Percentiles rank a stretch among this genome's conserved stretches.
Evolutionary conservation across 1,139 yeast species (phyloP).

Genomic region (Pneumocystis oryctolagi): DNA sequence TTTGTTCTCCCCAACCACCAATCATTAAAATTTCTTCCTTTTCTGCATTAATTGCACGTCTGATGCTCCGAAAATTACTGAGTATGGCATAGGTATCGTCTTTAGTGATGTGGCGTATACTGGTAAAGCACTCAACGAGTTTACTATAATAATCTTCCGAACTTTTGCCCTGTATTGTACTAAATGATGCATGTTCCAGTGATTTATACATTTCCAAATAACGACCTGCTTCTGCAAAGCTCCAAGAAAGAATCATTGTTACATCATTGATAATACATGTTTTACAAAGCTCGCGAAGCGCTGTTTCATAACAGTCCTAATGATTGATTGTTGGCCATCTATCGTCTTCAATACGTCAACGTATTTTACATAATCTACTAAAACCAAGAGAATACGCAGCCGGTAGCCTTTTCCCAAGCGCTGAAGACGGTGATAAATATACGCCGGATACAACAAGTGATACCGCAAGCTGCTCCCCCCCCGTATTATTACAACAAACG

Average conservation of each 20-base stretch:
- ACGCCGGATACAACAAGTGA: conserved; percentile 74
- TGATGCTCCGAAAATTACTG: conserved; percentile 39
- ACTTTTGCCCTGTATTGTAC: conserved; percentile 31
- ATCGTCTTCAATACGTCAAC: neutral
- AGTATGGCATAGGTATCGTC: conserved; percentile 44
- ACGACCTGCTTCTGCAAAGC: conserved; percentile 64
- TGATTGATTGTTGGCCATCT: neutral
- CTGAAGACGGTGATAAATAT: conserved; percentile 55
- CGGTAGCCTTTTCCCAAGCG: conserved; percentile 36
- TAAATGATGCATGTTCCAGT: conserved; percentile 23
- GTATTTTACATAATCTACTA: conserved; percentile 50
- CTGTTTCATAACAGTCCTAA: conserved; percentile 41
- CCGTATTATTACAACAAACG: neutral
- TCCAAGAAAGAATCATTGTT: conserved; percentile 64
- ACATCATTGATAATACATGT: conserved; percentile 56
- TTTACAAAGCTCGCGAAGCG: conserved; percentile 53
- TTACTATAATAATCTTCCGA: conserved; percentile 37
- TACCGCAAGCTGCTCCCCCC: conserved; percentile 40
- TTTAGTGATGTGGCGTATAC: conserved; percentile 41
- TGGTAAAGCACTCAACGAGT: conserved; percentile 37
- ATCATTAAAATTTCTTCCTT: conserved; percentile 25
- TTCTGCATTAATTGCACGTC: conserved; percentile 32
- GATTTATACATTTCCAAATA: conserved; percentile 34
- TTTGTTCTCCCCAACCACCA: conserved; percentile 44
- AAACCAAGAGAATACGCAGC: conserved; percentile 50